Percentiles rank a stretch among this genome's conserved stretches.
phyloP scores from a whole-genome alignment of 768 basidiomycete species.

The Suillus spraguei region DNA sequence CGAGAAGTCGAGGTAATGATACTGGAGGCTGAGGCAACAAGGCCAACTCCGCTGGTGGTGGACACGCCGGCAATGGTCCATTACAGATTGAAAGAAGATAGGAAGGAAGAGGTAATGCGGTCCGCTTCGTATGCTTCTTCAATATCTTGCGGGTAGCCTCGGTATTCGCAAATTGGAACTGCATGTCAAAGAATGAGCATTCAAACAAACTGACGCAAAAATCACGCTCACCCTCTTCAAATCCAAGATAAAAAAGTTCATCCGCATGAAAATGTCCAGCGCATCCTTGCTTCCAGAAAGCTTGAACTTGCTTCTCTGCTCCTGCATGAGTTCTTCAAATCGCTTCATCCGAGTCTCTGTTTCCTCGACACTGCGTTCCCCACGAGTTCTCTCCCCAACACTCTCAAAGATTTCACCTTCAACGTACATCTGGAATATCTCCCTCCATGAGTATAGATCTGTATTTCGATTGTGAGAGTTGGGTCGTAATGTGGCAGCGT shows the following conservation, averaged over 20 bases:
- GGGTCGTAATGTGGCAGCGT: slow-evolving; percentile 42
- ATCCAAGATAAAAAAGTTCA: slow-evolving; percentile 80
- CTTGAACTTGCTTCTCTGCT: slow-evolving; percentile 54
- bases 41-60: slow-evolving; percentile 34
- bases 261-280: slow-evolving; percentile 67
- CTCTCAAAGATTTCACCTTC: slow-evolving; percentile 88
- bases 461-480: slow-evolving; percentile 30
- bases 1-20: slow-evolving; percentile 63
- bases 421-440: slow-evolving; percentile 86
- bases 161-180: slow-evolving; percentile 84
- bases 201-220: background rate
- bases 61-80: slow-evolving; percentile 16
- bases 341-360: slow-evolving; percentile 63
- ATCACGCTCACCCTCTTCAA: slow-evolving; percentile 64
- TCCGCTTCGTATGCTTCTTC: slow-evolving; percentile 93
- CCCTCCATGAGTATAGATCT: slow-evolving; percentile 88
- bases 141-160: slow-evolving; percentile 93
- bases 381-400: slow-evolving; percentile 59
- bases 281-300: slow-evolving; percentile 58
- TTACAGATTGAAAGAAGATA: slow-evolving; percentile 25
- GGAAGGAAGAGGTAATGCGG: slow-evolving; percentile 68
- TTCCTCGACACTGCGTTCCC: slow-evolving; percentile 71
- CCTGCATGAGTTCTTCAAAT: slow-evolving; percentile 62
- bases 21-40: slow-evolving; percentile 29
- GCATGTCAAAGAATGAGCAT: background rate